Evolutionary conservation across 352 stramenopile species (phyloP), one percentile per base, ranked within the genome.

Genomic region (Phytophthora citrophthora): DNA sequence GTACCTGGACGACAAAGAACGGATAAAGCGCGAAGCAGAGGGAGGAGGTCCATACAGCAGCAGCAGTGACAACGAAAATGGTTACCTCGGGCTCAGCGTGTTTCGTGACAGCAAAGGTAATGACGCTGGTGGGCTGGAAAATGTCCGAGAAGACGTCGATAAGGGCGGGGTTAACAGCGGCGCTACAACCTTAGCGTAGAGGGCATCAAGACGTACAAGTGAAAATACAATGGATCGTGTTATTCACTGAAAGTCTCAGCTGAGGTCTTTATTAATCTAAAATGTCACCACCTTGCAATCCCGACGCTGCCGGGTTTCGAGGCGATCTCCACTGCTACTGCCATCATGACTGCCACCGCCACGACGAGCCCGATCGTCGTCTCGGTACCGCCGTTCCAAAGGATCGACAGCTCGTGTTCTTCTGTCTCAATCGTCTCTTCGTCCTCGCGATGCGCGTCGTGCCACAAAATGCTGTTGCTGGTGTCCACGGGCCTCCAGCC

Each of bases 11-110:
- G 63, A 67, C 55, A 26, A 50, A 32, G 38, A 71, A 29, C 55
- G 63, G 15, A 46, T 50, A 34, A 23, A 54, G 39, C 55, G 56
- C 24, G 56, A 62, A 38, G 55, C 49, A 11, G 49, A 61, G 43
- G 62, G 62, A 26, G 38, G 36, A 18, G 43, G 50, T 3, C 49
- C 63, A 34, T 62, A 67, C 43, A 71, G 63, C 44, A 71, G 63
- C 56, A 71, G 56, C 50, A 71, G 63, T 11, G 56, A 71, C 49
- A 70, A 70, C 31, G 62, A 70, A 32, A 53, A 66, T 43, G 63
- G 49, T 9, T 71, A 71, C 18, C 38, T 55, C 23, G 56, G 63
- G 1, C 43, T 71, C n/a, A 48, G 11, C 9, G 50, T 16, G 5
- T 71, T 71, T 23, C 63, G 56, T 23, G 56, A 71, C 38, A 62